Base-by-base conservation (phyloP, 2,329 filamentous ascomycete genomes). In the Monilinia laxa region DNA sequence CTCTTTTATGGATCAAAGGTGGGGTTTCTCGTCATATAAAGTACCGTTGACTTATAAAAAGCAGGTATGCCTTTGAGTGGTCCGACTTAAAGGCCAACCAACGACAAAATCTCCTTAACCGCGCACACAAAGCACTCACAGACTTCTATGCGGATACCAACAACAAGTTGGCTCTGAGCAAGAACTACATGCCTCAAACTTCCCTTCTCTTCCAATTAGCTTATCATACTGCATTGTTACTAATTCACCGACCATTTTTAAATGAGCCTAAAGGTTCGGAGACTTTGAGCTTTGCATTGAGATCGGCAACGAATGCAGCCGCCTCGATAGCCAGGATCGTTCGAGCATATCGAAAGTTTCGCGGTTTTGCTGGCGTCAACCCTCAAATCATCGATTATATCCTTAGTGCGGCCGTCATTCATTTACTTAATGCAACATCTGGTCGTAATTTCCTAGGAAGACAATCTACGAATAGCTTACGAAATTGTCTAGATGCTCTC, bases 1-100 rank as follows among this genome's bases (percentile, higher is more conserved):
- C 47, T 70, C 69, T 23, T 64, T 66, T 28, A 68, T 71, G 68
- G 66, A 71, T 56, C 65, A 70, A 67, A 58, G 66, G 68, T 68
- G 59, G 16, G 38, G 18, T 10, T 2, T 28, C 11, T 58, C 55
- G 23, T 5, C 16, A 42, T 7, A 11, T 20, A 45, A 12, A 45
- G 7, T 42, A 58, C 2, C n/a, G 7, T 28, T 0, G 18, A 25
- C 55, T 58, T 23, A 58, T 9, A 28, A 20, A 12, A 6, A 58
- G 16, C 23, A 58, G 38, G 55, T 58, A 58, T 45, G 55, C 55
- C 2, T 58, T 58, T 9, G 55, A 58, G 38, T 58, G 38, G 55
- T 20, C 14, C 4, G 23, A 18, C 28, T 57, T 45, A 40, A 45
- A 42, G 25, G 38, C 55, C 4, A 45, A 28, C 10, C 38, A 58